These are phyloP conservation scores for Pseudogymnoascus sp. DNA, from an alignment of 2,329 filamentous ascomycete species.

Conservation along the genomic window DNA sequence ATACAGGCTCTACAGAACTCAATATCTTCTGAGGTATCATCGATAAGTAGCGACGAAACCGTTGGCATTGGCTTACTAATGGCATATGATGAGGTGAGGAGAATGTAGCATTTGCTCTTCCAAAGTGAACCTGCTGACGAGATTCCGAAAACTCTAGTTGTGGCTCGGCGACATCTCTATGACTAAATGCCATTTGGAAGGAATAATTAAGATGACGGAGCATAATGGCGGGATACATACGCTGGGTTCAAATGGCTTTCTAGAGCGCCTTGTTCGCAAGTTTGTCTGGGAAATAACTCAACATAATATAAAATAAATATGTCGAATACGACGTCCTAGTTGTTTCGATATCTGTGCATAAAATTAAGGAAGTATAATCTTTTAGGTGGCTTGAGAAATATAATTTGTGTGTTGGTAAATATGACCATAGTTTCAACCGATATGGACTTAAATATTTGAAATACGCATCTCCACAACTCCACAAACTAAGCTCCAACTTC, in stretches of 20 bases:
- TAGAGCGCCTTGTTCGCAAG: slow-evolving; percentile 11
- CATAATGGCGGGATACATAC: slow-evolving; percentile 13
- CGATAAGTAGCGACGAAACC: slow-evolving; percentile 8
- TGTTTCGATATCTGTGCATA: neutral
- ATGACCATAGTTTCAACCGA: neutral
- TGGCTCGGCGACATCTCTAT: slow-evolving; percentile 10
- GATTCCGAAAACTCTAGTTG: neutral
- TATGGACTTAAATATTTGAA: neutral
- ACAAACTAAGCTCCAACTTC: neutral
- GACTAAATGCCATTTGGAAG: slow-evolving; percentile 11
- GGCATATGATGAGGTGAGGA: neutral
- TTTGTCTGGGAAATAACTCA: neutral
- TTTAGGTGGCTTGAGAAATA: neutral
- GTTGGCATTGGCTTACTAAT: neutral
- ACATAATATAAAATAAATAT: neutral
- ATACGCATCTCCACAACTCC: neutral
- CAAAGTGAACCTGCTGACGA: neutral
- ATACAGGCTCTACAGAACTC: slow-evolving; percentile 4
- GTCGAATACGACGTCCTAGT: neutral
- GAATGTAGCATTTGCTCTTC: neutral
- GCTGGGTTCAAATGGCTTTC: slow-evolving; percentile 12
- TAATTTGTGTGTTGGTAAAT: neutral
- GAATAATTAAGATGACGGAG: slow-evolving; percentile 14
- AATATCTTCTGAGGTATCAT: slow-evolving; percentile 4
- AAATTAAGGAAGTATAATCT: neutral